phyloP scores from a whole-genome alignment of 163 green algal species.

The Prototheca stagnorum region DNA sequence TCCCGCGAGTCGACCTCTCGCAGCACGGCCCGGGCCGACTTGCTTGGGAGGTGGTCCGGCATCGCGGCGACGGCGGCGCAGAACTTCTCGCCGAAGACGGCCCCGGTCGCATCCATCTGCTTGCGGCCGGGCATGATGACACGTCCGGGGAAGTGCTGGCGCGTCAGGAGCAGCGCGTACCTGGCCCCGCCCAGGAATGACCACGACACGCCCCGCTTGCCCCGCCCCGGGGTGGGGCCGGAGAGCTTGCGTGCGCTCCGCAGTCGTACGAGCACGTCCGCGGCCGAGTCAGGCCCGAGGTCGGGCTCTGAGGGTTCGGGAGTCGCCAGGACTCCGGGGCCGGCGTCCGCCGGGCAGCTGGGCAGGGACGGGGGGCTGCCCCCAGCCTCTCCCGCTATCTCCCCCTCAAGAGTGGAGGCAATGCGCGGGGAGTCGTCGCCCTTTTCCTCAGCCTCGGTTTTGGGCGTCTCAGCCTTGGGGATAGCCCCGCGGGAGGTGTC shows the following conservation, averaged over 20 bases:
- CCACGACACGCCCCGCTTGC: neutral
- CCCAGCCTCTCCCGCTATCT: no score
- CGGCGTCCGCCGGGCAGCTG: neutral
- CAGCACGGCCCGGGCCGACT: neutral
- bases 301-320: neutral
- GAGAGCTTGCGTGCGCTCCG: neutral
- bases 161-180: neutral
- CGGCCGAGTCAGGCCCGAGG: neutral
- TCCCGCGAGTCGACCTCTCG: no score
- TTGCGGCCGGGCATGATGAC: neutral
- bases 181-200: neutral
- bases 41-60: neutral
- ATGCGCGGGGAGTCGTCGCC: no score
- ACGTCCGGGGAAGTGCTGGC: neutral
- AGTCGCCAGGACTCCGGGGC: neutral
- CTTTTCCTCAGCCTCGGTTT: no score
- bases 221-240: neutral
- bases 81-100: neutral
- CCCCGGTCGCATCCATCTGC: neutral
- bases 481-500: no score
- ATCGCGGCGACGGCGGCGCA: neutral
- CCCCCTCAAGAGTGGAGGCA: no score
- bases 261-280: neutral
- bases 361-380: no score
- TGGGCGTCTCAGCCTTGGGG: no score